A percentile compares a stretch with the other conserved stretches of the same genome.
phyloP scores from a whole-genome alignment of 176 grass and related monocot genomes.

The Puccinellia tenuiflora region DNA sequence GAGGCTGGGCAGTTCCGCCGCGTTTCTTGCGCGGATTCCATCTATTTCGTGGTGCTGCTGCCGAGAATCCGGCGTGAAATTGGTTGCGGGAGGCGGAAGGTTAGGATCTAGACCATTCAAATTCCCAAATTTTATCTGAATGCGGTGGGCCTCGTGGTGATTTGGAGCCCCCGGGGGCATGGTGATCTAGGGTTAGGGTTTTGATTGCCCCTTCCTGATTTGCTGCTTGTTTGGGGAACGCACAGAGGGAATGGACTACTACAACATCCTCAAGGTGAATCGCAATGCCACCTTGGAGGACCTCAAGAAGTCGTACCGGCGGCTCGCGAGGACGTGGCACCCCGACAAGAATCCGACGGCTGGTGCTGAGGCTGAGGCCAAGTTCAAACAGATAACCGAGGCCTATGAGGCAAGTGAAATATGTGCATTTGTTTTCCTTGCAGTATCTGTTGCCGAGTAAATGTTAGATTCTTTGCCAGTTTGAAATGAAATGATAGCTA shows the following conservation, averaged over 20 bases:
- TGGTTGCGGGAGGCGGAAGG: not conserved
- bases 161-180: not conserved
- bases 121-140: not conserved
- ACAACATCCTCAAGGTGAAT: constrained; percentile 83
- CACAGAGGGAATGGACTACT: constrained; percentile 59
- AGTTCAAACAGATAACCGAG: constrained; percentile 76
- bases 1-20: not conserved
- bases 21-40: not conserved
- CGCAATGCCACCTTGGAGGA: constrained; percentile 49
- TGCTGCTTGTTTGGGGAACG: not conserved
- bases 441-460: not conserved
- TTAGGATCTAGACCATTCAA: not conserved
- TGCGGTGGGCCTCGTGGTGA: not conserved
- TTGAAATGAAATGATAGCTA: not conserved
- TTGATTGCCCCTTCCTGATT: not conserved
- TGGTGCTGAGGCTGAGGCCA: constrained; percentile 48
- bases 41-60: not conserved
- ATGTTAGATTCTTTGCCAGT: not conserved
- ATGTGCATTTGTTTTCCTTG: not conserved
- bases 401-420: constrained; percentile 60
- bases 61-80: not conserved
- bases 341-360: constrained; percentile 76
- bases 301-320: constrained; percentile 64
- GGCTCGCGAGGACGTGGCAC: constrained; percentile 74
- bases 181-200: constrained; percentile 28